phyloP scores from a whole-genome alignment of 345 rosid genomes.

The Populus euphratica region DNA sequence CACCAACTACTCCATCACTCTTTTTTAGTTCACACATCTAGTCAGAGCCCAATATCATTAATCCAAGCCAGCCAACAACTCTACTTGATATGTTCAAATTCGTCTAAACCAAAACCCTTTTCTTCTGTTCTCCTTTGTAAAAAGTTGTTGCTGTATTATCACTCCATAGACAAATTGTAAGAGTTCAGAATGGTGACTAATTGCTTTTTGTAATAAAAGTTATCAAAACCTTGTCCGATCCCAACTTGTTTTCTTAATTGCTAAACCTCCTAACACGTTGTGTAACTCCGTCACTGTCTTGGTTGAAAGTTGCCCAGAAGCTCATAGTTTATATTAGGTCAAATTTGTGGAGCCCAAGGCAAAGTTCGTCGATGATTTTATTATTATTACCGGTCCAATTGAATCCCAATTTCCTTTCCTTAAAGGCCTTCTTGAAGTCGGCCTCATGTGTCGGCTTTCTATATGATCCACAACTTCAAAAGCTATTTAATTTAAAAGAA shows the following conservation, averaged over 20 bases:
- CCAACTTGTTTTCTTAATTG: neutral
- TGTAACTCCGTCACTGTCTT: neutral
- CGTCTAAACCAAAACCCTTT: neutral
- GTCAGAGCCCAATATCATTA: no score
- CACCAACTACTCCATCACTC: no score
- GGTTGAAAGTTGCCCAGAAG: neutral
- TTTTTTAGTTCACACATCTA: no score
- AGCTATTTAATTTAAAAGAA: no score
- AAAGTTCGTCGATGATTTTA: neutral
- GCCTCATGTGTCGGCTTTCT: no score
- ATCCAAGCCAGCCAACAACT: no score
- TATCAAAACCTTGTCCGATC: neutral
- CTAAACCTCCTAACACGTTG: neutral
- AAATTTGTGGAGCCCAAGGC: neutral
- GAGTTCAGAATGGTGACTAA: no score
- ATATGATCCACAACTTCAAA: no score
- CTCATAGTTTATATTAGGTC: neutral
- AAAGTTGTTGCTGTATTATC: no score
- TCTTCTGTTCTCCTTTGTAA: neutral
- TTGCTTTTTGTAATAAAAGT: neutral
- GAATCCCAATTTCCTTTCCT: neutral
- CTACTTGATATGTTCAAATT: neutral
- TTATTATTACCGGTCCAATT: neutral
- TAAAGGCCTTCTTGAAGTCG: neutral
- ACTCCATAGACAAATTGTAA: no score